A percentile compares a stretch with the other conserved stretches of the same genome.
Evolutionary conservation across 768 basidiomycete species (phyloP).

Genomic region (Lentinula detonsa): DNA sequence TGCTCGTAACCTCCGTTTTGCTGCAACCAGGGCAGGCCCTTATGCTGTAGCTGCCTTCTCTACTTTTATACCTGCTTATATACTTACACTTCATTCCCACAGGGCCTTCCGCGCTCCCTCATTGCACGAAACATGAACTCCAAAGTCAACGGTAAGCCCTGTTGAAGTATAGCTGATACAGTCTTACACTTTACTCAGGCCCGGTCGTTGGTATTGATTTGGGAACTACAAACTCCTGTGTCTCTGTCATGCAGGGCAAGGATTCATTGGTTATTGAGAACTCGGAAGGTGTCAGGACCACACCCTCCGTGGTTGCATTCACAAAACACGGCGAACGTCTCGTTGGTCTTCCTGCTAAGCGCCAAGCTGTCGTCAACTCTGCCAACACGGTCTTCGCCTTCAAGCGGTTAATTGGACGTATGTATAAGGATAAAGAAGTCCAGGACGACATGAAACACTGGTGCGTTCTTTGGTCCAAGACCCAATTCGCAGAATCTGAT

Average conservation of each 20-base stretch:
- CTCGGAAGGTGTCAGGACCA: constrained; percentile 95
- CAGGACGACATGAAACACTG: constrained; percentile 86
- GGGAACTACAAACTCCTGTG: constrained; percentile 90
- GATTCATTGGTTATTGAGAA: constrained; percentile 95
- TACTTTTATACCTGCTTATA: neutral
- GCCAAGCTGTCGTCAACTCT: constrained; percentile 95
- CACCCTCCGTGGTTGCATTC: constrained; percentile 98
- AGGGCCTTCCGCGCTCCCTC: constrained; percentile 65
- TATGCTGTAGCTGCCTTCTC: constrained; percentile 44
- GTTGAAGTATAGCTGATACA: constrained; percentile 6
- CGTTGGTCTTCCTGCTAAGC: constrained; percentile 93
- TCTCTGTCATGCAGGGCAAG: constrained; percentile 94
- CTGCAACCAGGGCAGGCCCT: constrained; percentile 53
- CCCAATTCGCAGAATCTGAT: neutral
- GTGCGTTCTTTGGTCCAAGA: constrained; percentile 28
- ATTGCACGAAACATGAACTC: constrained; percentile 93
- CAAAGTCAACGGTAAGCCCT: constrained; percentile 62
- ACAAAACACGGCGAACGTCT: constrained; percentile 97
- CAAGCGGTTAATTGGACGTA: constrained; percentile 92
- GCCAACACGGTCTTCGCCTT: constrained; percentile 91
- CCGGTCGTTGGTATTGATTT: constrained; percentile 96
- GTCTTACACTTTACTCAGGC: constrained; percentile 24
- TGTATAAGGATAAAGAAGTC: constrained; percentile 91
- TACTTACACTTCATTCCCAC: constrained; percentile 10
- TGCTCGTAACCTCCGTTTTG: constrained; percentile 57